Base-by-base conservation (phyloP, 2,329 filamentous ascomycete species). In the Trichoderma simmonsii region DNA sequence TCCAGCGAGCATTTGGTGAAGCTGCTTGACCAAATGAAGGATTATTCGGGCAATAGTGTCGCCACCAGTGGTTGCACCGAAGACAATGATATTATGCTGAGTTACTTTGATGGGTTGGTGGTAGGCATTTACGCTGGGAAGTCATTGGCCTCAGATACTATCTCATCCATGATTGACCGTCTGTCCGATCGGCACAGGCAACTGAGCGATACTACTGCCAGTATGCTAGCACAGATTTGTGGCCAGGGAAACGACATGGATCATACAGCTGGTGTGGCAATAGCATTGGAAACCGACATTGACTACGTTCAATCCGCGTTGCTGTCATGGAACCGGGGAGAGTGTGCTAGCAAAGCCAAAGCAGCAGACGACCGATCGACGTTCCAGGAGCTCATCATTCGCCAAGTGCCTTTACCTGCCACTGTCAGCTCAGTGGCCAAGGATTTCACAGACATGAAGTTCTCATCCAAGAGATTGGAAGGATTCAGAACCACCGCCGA, bases 241-340 rank as follows among this genome's bases (percentile, higher is more conserved):
- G 48, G 34, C 34, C 30, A 32, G 6, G 8, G 32, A 18, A 61
- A 48, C 14, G 68, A 71, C 48, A 39, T 64, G 59, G 28, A 64
- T 8, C 59, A 71, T 30, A 71, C 51, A 28, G 68, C 60, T 9
- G 68, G 68, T 26, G 30, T 71, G 48, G 60, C 43, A 56, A 28
- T 64, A n/a, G 48, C 60, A 28, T 24, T 62, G 4, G 21, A 61
- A 34, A 56, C 21, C 14, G 59, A 39, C 11, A 43, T 71, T 24
- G 43, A 39, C 60, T 59, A 36, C 3, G 18, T 71, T 18, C 68
- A 64, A n/a, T 71, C 68, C 9, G 60, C 68, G n/a, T 26, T 71
- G 14, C n/a, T 71, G 4, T 65, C 68, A 9, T 71, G 68, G 60
- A 64, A 57, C 3, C 43, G 32, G 28, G 68, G 43, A 32, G 51